Evolutionary conservation across 1,284 basidiomycete species (phyloP).

Genomic region (Fomitiporia mediterranea): DNA sequence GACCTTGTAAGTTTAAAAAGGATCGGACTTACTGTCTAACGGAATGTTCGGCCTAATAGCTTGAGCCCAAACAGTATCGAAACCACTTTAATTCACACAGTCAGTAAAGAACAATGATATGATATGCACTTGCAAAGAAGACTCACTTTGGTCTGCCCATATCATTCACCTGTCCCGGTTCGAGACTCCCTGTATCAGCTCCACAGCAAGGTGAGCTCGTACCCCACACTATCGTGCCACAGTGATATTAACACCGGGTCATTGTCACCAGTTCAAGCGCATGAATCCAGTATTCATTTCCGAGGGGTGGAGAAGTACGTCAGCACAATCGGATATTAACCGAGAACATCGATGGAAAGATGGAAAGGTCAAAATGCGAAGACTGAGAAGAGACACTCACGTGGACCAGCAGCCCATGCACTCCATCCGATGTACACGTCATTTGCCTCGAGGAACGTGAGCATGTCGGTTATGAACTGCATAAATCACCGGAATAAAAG

Average conservation of each 20-base stretch:
- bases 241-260: no score
- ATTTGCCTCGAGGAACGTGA: slow-evolving; percentile 37
- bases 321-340: not conserved
- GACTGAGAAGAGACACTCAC: slow-evolving; percentile 27
- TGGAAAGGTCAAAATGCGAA: not conserved
- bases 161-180: slow-evolving; percentile 35
- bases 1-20: not conserved
- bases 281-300: no score
- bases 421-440: slow-evolving; percentile 45
- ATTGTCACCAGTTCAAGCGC: no score
- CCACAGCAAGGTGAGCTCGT: slow-evolving; percentile 41
- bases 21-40: slow-evolving; percentile 27
- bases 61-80: slow-evolving; percentile 39
- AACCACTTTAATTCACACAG: slow-evolving; percentile 31
- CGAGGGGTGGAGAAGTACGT: no score
- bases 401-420: slow-evolving; percentile 45
- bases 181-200: slow-evolving; percentile 40
- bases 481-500: not conserved
- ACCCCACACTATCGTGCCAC: slow-evolving; percentile 41
- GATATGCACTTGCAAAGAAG: not conserved
- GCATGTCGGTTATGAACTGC: slow-evolving; percentile 33
- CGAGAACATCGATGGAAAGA: not conserved
- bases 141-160: slow-evolving; percentile 24
- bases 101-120: not conserved
- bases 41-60: slow-evolving; percentile 41